phyloP scores from a whole-genome alignment of 2,329 filamentous ascomycete species.

The Colletotrichum chrysophilum region DNA sequence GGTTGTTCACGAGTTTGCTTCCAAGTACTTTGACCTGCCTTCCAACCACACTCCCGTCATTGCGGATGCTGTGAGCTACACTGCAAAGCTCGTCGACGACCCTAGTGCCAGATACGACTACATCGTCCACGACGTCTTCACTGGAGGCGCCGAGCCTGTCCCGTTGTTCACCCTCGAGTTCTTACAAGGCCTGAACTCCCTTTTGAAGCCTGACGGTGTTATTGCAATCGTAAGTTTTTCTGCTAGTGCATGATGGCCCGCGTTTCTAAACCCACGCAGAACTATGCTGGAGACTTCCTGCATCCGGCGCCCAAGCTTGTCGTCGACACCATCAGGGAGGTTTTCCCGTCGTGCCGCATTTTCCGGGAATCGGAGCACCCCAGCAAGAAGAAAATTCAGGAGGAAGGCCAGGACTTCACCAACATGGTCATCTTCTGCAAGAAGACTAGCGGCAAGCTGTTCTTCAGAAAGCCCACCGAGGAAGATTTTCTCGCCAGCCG shows the following conservation, averaged over 20 bases:
- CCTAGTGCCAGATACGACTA: conserved; percentile 74
- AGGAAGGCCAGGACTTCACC: conserved; percentile 73
- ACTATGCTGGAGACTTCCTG: conserved; percentile 89
- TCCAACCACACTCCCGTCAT: conserved; percentile 80
- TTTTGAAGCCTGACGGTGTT: conserved; percentile 80
- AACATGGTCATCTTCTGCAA: conserved; percentile 97
- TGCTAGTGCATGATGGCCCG: not conserved
- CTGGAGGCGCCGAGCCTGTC: conserved; percentile 90
- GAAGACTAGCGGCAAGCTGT: conserved; percentile 59
- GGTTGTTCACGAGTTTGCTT: conserved; percentile 82
- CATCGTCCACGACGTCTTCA: conserved; percentile 97
- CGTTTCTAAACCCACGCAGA: conserved; percentile 54
- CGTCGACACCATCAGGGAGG: conserved; percentile 78
- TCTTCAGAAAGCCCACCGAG: conserved; percentile 69
- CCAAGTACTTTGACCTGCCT: conserved; percentile 81
- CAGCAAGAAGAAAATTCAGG: conserved; percentile 50
- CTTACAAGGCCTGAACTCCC: conserved; percentile 68
- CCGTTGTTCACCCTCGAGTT: conserved; percentile 89
- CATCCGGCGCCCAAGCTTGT: conserved; percentile 79
- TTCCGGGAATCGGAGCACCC: conserved; percentile 77
- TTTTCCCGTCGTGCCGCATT: conserved; percentile 90
- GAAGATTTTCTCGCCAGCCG: conserved; percentile 76
- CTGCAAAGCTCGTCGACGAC: conserved; percentile 48
- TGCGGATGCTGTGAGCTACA: conserved; percentile 80
- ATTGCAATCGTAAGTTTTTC: conserved; percentile 78